Evolutionary conservation across 1,139 yeast genomes (phyloP), one percentile per base, ranked within the genome.

Genomic region (Debaryomyces robertsiae): DNA sequence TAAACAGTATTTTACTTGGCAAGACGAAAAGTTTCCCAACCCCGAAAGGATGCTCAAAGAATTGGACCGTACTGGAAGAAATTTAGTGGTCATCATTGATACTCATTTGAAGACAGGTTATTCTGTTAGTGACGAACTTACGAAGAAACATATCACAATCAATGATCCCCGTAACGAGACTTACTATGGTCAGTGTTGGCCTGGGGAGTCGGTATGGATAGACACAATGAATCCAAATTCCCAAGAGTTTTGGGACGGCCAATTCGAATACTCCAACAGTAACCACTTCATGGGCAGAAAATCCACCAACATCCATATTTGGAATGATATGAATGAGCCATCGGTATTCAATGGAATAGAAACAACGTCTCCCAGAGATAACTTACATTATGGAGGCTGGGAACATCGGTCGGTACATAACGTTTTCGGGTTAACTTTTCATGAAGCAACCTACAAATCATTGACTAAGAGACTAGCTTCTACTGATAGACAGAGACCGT

Each of bases 261-360:
- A 59, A 18, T 68, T 62, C 46, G 48, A 44, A 27, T 50, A 54
- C 43, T 47, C 59, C 3, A 31, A 41, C 3, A 46, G 53, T 9
- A 59, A 65, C 41, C 50, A 52, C 3, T 78, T 85, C 44, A 71
- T 82, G 48, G 81, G 83, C 0, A 67, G 73, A 27, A 69, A 81
- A 18, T 51, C 64, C 6, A 61, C 71, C 6, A 93, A 93, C 55
- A 60, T 90, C 40, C 85, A 84, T 54, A 68, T 94, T 23, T 93
- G 99, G 99, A 94, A 93, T 61, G 98, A 94, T 61, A 93, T 93
- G 99, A 89, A 87, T 63, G 99, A 93, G 63, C 98, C 98, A 0
- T 88, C 97, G 0, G 85, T 93, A 3, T 94, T 93, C 60, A 80
- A 84, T 53, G 98, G 98, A 0, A 96, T 98, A 1, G 99, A 93